Evolutionary conservation across 371 early-diverging fungal genomes (phyloP), one percentile per base, ranked within the genome.

Genomic region (Apophysomyces variabilis): DNA sequence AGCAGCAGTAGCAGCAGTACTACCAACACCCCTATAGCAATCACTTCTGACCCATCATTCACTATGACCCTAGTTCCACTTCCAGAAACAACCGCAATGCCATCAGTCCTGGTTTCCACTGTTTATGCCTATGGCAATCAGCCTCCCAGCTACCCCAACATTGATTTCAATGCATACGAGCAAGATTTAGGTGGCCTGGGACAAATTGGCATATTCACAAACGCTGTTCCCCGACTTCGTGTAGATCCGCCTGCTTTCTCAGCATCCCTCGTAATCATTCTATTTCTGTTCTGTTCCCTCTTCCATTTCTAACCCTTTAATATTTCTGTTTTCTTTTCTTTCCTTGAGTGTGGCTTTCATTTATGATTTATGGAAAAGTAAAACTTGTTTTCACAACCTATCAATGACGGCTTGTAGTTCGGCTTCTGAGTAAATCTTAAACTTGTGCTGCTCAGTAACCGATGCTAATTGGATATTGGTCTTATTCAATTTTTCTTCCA

Each of bases 401-500:
- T 87, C 89, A 59, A 90, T 89, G 56, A 90, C 86, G 41, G 67
- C 60, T 72, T 89, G 87, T 67, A 93, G 84, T 73, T 93, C 87
- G 9, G 86, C 89, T 70, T 93, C 90, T 26, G 84, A 67, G 75
- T 93, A 89, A 63, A 96, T 85, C 65, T 79, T 86, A 80, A 90
- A 98, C 14, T 93, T 92, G 1, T 77, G 71, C 39, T 90, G 87
- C 62, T 85, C 74, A 44, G 96, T 95, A n/a, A 99, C 95, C 36
- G 94, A 87, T 13, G 97, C 97, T 39, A 99, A 82, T 82, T 99
- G 97, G 18, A 99, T 95, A 76, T 99, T 99, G 7, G 91, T 85
- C 62, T 92, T 87, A 76, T 85, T 96, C 54, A 99, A 88, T 85
- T 98, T 99, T 77, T 99, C 99, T 82, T 99, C 99, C 99, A 99